phyloP scores from a whole-genome alignment of 345 rosid species.

The Trapa incisa region DNA sequence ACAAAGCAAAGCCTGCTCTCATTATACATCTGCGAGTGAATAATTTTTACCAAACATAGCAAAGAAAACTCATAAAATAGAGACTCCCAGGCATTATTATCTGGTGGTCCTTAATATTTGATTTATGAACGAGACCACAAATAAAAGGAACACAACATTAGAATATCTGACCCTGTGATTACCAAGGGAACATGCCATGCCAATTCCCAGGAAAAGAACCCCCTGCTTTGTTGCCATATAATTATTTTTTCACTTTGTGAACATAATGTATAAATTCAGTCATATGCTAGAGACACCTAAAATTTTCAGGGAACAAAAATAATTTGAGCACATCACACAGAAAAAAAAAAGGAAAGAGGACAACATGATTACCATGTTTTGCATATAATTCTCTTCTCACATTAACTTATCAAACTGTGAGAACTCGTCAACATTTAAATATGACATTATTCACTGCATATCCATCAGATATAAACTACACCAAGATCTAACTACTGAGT shows the following conservation, averaged over 20 bases:
- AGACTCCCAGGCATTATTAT: background rate
- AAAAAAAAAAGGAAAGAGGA: background rate
- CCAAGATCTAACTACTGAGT: background rate
- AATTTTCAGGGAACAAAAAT: background rate
- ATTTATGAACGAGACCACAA: background rate
- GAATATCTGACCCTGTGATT: background rate
- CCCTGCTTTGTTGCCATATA: background rate
- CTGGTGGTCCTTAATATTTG: background rate
- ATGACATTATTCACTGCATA: background rate
- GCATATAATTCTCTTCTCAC: background rate
- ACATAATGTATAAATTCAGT: background rate
- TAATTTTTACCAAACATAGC: background rate
- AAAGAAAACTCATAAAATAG: background rate
- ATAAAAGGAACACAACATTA: background rate
- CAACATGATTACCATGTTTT: background rate
- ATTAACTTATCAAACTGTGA: background rate
- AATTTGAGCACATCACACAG: background rate
- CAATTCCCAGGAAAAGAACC: background rate
- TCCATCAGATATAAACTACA: background rate
- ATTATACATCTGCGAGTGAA: background rate
- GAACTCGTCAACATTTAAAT: background rate
- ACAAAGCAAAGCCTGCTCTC: background rate
- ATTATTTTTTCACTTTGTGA: background rate
- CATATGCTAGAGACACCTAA: background rate
- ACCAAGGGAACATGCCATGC: background rate